Evolutionary conservation across 192 early-diverging fungal species (phyloP), one percentile per base, ranked within the genome.

Genomic region (Coemansia pectinata): DNA sequence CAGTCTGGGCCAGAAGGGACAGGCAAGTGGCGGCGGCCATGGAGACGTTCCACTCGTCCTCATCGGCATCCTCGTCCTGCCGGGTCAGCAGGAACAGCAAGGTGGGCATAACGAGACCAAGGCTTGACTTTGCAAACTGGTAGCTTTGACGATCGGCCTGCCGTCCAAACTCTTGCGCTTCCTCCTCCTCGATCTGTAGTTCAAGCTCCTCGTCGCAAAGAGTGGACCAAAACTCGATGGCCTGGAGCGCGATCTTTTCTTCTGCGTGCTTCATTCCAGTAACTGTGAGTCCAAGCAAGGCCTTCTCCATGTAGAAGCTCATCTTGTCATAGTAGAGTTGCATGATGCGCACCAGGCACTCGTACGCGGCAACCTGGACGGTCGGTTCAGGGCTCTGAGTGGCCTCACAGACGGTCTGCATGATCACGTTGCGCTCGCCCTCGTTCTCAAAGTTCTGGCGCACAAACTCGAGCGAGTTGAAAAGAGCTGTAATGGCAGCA

Each of bases 191-290:
- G 11, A 85, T 63, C 19, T 86, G 78, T 19, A 94, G 72, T 53
- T 94, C 92, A 60, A 94, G 87, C 76, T 99, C 98, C 67, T 92
- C 92, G 69, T 99, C 98, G 72, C 94, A 97, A 29, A 99, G 90
- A 34, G 97, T 98, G 10, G 95, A 97, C 98, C 98, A 99, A 77
- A 99, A 99, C 85, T 99, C 98, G 68, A 99, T 91, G 50, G 97
- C 97, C 77, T 99, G 98, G 70, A 96, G 80, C 15, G 92, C 95
- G 34, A 99, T 95, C 21, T 90, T 90, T 58, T 94, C 90, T 61
- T 94, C 90, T 45, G 92, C 91, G 65, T 89, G 85, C 70, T 92
- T 93, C 96, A 99, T 97, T 15, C 96, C 96, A 55, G 87, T 82
- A 19, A 98, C 86, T 25, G 96, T 98, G 44, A 99, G 86, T 21